Evolutionary conservation across 2,329 filamentous ascomycete species (phyloP).

Genomic region (Ceratocystis huliohia): DNA sequence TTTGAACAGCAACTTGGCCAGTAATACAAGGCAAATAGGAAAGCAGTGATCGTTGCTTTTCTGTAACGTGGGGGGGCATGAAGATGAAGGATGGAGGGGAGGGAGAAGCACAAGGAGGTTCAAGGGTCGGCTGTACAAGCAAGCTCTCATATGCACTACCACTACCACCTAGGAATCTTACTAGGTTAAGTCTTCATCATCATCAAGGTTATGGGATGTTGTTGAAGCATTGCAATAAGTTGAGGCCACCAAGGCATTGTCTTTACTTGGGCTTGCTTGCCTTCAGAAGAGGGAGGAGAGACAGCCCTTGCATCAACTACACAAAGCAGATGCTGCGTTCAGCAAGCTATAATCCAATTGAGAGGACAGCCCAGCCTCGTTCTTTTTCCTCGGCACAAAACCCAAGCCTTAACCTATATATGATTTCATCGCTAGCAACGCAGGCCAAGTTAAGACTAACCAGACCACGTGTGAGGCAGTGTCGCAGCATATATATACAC

Average conservation of each 20-base stretch:
- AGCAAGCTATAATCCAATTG: neutral
- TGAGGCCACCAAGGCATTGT: neutral
- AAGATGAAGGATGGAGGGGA: neutral
- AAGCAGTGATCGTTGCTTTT: neutral
- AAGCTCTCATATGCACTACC: neutral
- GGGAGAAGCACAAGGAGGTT: neutral
- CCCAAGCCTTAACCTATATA: no score
- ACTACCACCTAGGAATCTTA: neutral
- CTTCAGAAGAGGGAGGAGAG: neutral
- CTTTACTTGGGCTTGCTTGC: no score
- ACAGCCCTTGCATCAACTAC: neutral
- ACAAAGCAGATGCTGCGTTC: neutral
- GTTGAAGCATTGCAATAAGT: neutral
- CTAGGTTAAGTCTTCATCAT: no score
- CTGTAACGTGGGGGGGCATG: neutral
- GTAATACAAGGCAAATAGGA: neutral
- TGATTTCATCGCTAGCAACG: neutral
- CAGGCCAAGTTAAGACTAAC: neutral
- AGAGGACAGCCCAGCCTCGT: neutral
- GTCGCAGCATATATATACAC: neutral
- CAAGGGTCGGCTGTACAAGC: neutral
- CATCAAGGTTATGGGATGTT: no score
- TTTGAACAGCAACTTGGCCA: neutral
- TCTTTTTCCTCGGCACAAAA: neutral
- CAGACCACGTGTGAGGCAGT: constrained; percentile 6